These are phyloP conservation scores for Lentinula guzmanii DNA, from an alignment of 768 basidiomycete genomes.

Conservation along the genomic window DNA sequence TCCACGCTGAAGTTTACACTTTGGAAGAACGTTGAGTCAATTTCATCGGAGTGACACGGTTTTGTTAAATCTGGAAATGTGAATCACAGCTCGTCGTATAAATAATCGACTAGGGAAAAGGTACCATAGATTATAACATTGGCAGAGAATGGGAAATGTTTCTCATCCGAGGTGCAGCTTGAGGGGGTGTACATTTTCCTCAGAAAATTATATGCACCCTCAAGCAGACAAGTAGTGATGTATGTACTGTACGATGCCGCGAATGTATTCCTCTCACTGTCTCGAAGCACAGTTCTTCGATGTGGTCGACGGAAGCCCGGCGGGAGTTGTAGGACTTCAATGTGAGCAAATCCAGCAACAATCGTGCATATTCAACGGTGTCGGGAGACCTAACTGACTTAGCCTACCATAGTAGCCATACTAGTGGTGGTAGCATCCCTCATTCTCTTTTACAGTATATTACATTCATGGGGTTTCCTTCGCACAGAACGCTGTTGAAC, in stretches of 20 bases:
- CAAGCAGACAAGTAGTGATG: background rate
- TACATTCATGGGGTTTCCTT: too few relatives aligned
- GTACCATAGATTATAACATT: background rate
- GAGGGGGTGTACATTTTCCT: background rate
- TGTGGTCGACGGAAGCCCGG: too few relatives aligned
- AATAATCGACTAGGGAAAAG: background rate
- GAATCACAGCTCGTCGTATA: background rate
- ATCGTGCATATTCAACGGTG: too few relatives aligned
- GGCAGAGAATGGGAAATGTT: background rate
- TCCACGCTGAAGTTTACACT: background rate
- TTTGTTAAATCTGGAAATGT: background rate
- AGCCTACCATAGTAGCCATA: too few relatives aligned
- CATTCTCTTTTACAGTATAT: too few relatives aligned
- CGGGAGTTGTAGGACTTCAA: too few relatives aligned
- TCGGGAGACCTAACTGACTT: too few relatives aligned
- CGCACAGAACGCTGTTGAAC: too few relatives aligned
- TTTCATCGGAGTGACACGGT: background rate
- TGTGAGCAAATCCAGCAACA: too few relatives aligned
- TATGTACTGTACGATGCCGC: background rate
- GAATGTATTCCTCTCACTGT: background rate
- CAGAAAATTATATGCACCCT: background rate
- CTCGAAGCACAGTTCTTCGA: too few relatives aligned
- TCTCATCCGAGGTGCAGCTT: background rate
- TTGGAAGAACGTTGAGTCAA: background rate
- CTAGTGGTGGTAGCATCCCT: too few relatives aligned